These are phyloP conservation scores for Tylopilus vinaceipallidus DNA, from an alignment of 768 basidiomycete species.

Conservation along the genomic window DNA sequence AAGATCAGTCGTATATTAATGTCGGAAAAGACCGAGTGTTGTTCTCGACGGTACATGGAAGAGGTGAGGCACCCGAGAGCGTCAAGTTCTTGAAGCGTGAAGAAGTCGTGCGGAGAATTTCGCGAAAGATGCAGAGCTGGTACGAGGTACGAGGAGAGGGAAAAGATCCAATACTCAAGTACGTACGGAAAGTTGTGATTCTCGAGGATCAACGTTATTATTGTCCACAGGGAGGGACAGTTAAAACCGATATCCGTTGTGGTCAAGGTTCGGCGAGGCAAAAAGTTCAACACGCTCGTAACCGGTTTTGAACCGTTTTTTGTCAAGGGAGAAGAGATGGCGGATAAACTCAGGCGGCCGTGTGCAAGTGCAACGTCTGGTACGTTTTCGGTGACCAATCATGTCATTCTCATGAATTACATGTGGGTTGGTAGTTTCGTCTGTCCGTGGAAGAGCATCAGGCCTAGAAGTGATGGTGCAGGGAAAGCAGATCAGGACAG, in stretches of 20 bases:
- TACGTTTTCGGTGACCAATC: constrained; percentile 30
- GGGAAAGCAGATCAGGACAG: constrained; percentile 69
- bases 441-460: constrained; percentile 53
- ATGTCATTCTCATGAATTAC: background rate
- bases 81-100: constrained; percentile 66
- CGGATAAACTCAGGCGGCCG: constrained; percentile 73
- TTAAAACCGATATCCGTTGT: too few relatives aligned
- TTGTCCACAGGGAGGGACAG: constrained; percentile 63
- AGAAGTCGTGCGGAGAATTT: constrained; percentile 52
- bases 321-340: constrained; percentile 68
- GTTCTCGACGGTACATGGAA: constrained; percentile 35
- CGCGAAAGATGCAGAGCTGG: constrained; percentile 75
- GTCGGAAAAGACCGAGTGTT: constrained; percentile 49
- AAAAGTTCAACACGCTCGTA: constrained; percentile 73
- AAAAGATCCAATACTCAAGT: constrained; percentile 61
- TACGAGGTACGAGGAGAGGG: constrained; percentile 58
- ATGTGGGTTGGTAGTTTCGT: constrained; percentile 62
- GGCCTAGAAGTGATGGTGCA: too few relatives aligned
- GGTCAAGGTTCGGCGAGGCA: constrained; percentile 71
- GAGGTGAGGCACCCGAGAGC: constrained; percentile 28
- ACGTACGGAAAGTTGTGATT: constrained; percentile 21
- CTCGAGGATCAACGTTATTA: background rate
- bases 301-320: constrained; percentile 79
- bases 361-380: constrained; percentile 83
- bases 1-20: constrained; percentile 69